phyloP scores from a whole-genome alignment of 179 eudicot genomes.

The Beta corolliflora region DNA sequence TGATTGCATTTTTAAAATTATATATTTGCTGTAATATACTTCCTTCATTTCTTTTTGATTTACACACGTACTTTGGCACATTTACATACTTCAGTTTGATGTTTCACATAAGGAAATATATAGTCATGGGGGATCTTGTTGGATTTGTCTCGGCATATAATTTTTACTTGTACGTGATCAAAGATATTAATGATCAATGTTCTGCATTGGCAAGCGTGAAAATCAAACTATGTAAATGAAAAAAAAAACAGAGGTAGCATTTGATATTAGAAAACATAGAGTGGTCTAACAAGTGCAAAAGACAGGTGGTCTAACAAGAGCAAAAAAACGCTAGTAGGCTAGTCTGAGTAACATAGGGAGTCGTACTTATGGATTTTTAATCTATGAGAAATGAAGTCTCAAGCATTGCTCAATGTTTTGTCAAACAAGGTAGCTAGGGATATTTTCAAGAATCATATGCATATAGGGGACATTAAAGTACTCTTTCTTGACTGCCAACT shows the following conservation, averaged over 20 bases:
- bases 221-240: too few relatives aligned
- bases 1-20: not conserved
- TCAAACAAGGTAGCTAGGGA: not conserved
- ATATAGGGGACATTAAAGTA: not conserved
- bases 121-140: too few relatives aligned
- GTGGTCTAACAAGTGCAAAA: not conserved
- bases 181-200: too few relatives aligned
- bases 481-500: slow-evolving; percentile 1
- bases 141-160: too few relatives aligned
- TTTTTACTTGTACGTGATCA: too few relatives aligned
- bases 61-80: too few relatives aligned
- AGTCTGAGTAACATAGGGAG: not conserved
- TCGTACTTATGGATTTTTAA: not conserved
- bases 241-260: too few relatives aligned
- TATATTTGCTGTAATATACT: not conserved
- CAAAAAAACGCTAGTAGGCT: not conserved
- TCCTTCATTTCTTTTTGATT: too few relatives aligned
- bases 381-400: not conserved
- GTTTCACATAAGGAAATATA: too few relatives aligned
- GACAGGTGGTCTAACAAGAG: not conserved
- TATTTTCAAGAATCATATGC: slow-evolving; percentile 7
- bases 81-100: too few relatives aligned
- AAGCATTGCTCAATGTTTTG: not conserved
- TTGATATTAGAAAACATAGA: not conserved
- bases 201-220: too few relatives aligned